These are phyloP conservation scores for Triticum monococcum DNA, from an alignment of 176 grass and related monocot genomes.

Conservation along the genomic window DNA sequence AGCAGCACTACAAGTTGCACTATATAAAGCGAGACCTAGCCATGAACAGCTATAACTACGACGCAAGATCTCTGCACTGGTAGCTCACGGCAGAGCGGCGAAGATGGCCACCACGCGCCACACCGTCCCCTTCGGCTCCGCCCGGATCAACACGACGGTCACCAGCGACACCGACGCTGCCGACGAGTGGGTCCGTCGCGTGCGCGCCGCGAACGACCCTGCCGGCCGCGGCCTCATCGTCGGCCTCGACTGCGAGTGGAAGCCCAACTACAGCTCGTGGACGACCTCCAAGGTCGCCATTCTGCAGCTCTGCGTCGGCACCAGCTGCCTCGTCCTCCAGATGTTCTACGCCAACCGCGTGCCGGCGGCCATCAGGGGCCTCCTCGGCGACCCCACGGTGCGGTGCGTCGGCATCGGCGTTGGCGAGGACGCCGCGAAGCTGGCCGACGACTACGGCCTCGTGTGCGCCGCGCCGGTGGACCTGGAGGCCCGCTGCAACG, in stretches of 20 bases:
- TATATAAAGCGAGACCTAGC: neutral
- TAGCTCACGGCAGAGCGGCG: neutral
- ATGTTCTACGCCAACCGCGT: conserved; percentile 41
- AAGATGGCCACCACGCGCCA: conserved; percentile 1
- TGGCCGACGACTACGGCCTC: conserved; percentile 38
- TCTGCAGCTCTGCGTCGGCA: conserved; percentile 54
- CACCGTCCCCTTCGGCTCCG: conserved; percentile 27
- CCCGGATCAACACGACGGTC: conserved; percentile 31
- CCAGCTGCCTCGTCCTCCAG: conserved; percentile 57
- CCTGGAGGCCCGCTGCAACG: conserved; percentile 26
- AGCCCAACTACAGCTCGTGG: conserved; percentile 1
- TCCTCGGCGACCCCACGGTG: conserved; percentile 43
- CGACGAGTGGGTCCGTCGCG: conserved; percentile 31
- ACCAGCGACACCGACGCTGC: conserved; percentile 24
- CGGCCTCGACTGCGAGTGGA: conserved; percentile 67
- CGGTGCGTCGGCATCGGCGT: conserved; percentile 47
- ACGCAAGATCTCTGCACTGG: neutral
- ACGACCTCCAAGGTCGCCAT: conserved; percentile 42
- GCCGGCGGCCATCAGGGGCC: conserved; percentile 24
- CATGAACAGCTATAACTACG: neutral
- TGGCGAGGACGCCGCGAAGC: conserved; percentile 38
- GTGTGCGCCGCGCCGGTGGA: conserved; percentile 16
- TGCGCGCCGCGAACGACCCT: neutral
- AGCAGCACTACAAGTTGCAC: neutral
- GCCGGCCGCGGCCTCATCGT: conserved; percentile 19